Base-by-base conservation (phyloP, 1,284 basidiomycete genomes). In the Sparassis latifolia region DNA sequence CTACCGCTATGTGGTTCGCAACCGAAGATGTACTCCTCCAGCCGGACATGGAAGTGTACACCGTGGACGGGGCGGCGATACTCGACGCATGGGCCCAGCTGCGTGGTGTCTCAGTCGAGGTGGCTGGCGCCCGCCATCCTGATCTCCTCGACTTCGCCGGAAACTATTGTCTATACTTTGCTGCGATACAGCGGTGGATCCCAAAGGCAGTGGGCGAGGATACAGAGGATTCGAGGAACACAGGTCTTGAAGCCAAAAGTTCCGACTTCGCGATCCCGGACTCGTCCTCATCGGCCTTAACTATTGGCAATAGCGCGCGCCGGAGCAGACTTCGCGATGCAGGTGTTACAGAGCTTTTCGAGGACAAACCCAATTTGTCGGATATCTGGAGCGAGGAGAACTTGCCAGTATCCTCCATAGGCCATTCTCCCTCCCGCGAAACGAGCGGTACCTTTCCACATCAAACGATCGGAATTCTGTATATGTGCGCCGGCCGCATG, bases 401-500 rank as follows among this genome's bases (percentile, higher is more conserved):
- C 35, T 37, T 6, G 35, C 35, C 35, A 7, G 7, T 12, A 12
- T 7, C 35, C 35, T 37, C 35, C 7, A 37, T 1, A 37, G 35
- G 35, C 6, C 6, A 12, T 6, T 37, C 7, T 37, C 35, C 20
- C 20, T 20, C 20, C 20, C 20, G 20, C 35, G 12, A 37, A 37
- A 37, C 6, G 35, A 12, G 12, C 12, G 35, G 35, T 12, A 37
- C 7, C 35, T 12, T 6, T 37, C 12, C 35, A 6, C 7, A 37
- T 1, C 35, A 30, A 20, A 53, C 62, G 2, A 56, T 71, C 31
- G 78, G 78, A 0, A 51, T 80, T 39, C 57, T 78, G 41, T 80
- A 78, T 54, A 58, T 79, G 20, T 58, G 62, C 4, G 46, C 59
- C 3, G 57, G 67, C 7, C 61, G 54, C 5, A 59, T 69, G 33